Base-by-base conservation (phyloP, 495 filamentous ascomycete genomes). In the Annulohypoxylon bovei region DNA sequence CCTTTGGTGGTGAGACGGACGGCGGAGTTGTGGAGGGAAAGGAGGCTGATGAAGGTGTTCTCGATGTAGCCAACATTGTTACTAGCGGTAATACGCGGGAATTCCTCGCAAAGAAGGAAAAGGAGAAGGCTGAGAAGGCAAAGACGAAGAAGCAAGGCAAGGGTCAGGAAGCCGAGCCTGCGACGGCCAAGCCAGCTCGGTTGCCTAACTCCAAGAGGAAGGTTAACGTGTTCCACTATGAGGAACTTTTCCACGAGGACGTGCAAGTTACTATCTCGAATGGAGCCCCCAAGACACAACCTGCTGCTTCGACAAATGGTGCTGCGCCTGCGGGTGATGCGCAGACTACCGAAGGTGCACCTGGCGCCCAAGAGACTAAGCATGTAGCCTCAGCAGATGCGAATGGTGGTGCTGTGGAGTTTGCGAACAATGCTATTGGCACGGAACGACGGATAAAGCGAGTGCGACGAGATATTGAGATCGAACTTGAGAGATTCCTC, bases 21-120 rank as follows among this genome's bases (percentile, higher is more conserved):
- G 73, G 83, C 28, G 87, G 84, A 27, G 16, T 40, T 0, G 14
- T 22, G 4, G 80, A 78, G 0, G 81, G 83, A 30, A 81, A 84
- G 52, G 80, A 79, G 4, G 79, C 82, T 4, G 85, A 89, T 8
- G 95, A 99, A 57, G 95, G 95, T 2, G 92, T 95, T 3, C 82
- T 98, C 12, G 94, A 99, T 75, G 93, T 99, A 30, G 95, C 95
- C 20, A 95, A 90, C 64, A 97, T 99, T 70, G 94, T 99, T 20
- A 87, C 89, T 0, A 93, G 91, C 64, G 96, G 95, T 35, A 93
- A 98, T 80, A 95, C 94, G 42, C 90, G 88, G 58, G 96, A 98
- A 72, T 97, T 93, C 70, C 83, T 99, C 9, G 94, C 93, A 5
- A 92, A 91, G 75, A 91, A 93, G 73, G 96, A 98, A 71, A 93